Base-by-base conservation (phyloP, 805 yeast genomes). In the Starmera caribaea region DNA sequence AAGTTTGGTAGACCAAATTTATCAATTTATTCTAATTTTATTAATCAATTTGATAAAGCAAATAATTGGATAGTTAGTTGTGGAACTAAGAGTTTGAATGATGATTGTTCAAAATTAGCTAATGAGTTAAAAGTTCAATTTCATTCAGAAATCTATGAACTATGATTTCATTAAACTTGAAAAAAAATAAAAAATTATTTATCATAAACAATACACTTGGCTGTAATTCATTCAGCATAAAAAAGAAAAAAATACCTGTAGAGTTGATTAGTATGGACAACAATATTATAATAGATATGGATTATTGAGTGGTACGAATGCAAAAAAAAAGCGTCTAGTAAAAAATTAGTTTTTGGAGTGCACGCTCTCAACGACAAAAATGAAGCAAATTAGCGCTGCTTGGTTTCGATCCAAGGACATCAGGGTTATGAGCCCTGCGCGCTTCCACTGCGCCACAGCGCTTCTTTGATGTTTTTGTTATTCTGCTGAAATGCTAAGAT, bases 381-480 rank as follows among this genome's bases (percentile, higher is more conserved):
- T 50, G 51, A 57, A 69, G 66, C 62, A 60, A 52, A 51, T 31
- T 81, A 82, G 92, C 92, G 86, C 82, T 81, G 86, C 86, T 74
- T 68, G 85, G 92, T 83, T 81, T 83, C 92, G 92, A 83, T 83
- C 94, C 88, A 69, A 76, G 88, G 94, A 81, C 90, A 80, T 83
- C 90, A 82, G 92, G 90, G 94, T 83, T 83, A 83, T 83, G 94
- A 83, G 94, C 94, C 92, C 92, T 81, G 90, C 90, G 90, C 92
- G 92, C 90, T 83, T 82, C 94, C 92, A 80, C 92, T 83, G 90
- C 92, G 90, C 90, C 90, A 83, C 88, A 82, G 82, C 88, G 92
- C 92, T 82, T 40, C 8, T 21, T 21, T 21, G 7, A 5, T 5
- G 26, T 21, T 21, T 3, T 21, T 21, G 4, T 21, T 5, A 21